These are phyloP conservation scores for Acacia concinna DNA, from an alignment of 331 rosid genomes.

Conservation along the genomic window DNA sequence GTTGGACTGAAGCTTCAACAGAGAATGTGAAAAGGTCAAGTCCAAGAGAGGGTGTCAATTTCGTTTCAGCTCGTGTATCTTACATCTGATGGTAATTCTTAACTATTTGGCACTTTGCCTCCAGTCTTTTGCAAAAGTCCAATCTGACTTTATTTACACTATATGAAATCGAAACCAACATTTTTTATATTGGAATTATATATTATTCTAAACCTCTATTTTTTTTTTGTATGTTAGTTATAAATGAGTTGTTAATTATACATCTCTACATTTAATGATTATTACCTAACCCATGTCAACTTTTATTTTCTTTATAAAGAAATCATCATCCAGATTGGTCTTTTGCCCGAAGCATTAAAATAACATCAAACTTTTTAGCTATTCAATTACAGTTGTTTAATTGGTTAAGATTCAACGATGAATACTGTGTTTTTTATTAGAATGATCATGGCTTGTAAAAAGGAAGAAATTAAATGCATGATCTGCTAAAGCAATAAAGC, in stretches of 20 bases:
- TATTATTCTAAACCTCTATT: background rate
- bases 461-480: background rate
- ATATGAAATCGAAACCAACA: background rate
- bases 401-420: background rate
- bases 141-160: background rate
- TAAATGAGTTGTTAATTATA: background rate
- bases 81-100: background rate
- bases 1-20: background rate
- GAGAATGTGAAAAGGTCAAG: background rate
- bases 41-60: background rate
- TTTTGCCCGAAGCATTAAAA: background rate
- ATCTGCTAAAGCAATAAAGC: background rate
- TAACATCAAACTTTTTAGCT: background rate
- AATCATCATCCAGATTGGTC: background rate
- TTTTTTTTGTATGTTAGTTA: background rate
- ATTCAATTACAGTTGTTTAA: background rate
- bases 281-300: background rate
- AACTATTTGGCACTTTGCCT: background rate
- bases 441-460: slow-evolving; percentile 7
- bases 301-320: background rate
- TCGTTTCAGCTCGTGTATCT: background rate
- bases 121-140: background rate
- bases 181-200: no score
- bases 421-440: background rate
- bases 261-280: background rate